These are phyloP conservation scores for Metschnikowia lunata DNA, from an alignment of 805 yeast species.

Conservation along the genomic window DNA sequence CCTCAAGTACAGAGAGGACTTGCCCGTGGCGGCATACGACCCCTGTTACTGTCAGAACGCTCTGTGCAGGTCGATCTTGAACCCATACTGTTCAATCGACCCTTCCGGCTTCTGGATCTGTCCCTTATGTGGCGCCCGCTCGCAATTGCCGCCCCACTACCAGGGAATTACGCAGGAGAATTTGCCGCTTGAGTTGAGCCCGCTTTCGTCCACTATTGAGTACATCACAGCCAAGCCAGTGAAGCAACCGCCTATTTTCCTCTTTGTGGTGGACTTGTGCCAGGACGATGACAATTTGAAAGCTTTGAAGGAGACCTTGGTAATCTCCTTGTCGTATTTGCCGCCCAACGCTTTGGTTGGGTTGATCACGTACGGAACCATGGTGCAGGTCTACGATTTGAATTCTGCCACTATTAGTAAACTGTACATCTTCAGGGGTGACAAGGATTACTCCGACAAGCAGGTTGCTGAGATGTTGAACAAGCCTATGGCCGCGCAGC, in stretches of 20 bases:
- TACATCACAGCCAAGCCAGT: conserved; percentile 79
- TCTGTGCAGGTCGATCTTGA: conserved; percentile 78
- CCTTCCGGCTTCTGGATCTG: conserved; percentile 81
- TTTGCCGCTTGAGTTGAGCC: conserved; percentile 75
- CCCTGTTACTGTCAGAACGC: conserved; percentile 74
- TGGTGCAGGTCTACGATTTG: conserved; percentile 85
- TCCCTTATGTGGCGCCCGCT: conserved; percentile 74
- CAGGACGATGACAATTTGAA: conserved; percentile 84
- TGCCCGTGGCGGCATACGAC: conserved; percentile 78
- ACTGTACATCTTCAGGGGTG: conserved; percentile 83
- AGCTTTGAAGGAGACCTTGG: conserved; percentile 76
- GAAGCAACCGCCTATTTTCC: conserved; percentile 77
- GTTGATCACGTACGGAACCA: conserved; percentile 82
- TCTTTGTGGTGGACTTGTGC: conserved; percentile 83
- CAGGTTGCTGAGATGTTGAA: conserved; percentile 53
- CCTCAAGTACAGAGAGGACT: conserved; percentile 68
- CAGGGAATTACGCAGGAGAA: conserved; percentile 69
- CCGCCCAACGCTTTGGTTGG: conserved; percentile 92
- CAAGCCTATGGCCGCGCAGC: conserved; percentile 26
- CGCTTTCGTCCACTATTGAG: conserved; percentile 72
- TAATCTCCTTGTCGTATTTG: conserved; percentile 67
- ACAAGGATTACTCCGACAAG: conserved; percentile 74
- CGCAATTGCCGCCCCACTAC: conserved; percentile 79
- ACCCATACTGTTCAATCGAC: conserved; percentile 83
- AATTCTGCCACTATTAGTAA: conserved; percentile 60